These are phyloP conservation scores for Nakataea oryzae DNA, from an alignment of 2,329 filamentous ascomycete genomes.

Conservation along the genomic window DNA sequence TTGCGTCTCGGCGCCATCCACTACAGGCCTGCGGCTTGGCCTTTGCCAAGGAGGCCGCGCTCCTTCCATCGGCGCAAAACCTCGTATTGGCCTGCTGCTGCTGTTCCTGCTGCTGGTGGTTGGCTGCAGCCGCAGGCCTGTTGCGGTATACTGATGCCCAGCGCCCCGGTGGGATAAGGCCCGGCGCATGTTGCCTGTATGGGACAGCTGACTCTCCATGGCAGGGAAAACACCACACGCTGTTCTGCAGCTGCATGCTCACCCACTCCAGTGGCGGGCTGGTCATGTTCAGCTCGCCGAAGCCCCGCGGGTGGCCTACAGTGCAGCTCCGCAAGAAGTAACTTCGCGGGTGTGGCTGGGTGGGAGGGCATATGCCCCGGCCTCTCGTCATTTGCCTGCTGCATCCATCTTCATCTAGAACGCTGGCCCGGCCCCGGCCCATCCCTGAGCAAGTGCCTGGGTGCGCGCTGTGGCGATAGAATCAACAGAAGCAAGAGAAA, in stretches of 20 bases:
- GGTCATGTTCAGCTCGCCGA: not conserved
- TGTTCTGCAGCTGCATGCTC: not conserved
- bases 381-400: too few species aligned
- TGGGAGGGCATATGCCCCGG: not conserved
- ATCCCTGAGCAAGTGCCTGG: too few species aligned
- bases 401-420: not conserved
- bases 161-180: not conserved
- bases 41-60: not conserved
- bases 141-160: not conserved
- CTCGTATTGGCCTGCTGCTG: not conserved
- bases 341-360: not conserved
- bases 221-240: not conserved
- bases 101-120: slow-evolving; percentile 7
- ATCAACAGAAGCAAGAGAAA: not conserved
- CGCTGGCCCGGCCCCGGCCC: too few species aligned
- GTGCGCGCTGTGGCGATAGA: too few species aligned
- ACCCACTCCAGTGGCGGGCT: not conserved
- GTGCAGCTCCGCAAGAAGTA: too few species aligned
- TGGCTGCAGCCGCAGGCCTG: not conserved
- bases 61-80: not conserved
- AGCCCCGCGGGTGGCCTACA: not conserved
- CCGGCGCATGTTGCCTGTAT: not conserved
- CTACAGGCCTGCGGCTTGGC: not conserved
- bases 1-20: not conserved
- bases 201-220: not conserved